Base-by-base conservation (phyloP, 169 alveolate genomes). In the Cryptosporidium tyzzeri region DNA sequence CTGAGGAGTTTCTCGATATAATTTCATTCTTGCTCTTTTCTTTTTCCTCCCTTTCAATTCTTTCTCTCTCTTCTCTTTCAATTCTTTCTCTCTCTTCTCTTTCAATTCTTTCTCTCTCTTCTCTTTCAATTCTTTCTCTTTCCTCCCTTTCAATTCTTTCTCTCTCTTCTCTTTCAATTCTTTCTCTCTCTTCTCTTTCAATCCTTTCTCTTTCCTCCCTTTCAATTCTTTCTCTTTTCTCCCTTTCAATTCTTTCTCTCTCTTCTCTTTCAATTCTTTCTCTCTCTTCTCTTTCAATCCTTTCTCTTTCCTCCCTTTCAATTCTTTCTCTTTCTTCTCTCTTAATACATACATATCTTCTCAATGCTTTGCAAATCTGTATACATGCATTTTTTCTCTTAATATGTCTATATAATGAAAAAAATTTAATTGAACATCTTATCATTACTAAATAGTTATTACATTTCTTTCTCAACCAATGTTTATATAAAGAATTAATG, bases 401-500 rank as follows among this genome's bases (percentile, higher is more conserved):
- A 41, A 80, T 65, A 62, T 80, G 29, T 33, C 45, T 80, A 35
- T 44, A 44, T 26, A 41, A 6, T 31, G 35, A 18, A 41, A 61
- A 48, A 26, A 80, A 37, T 48, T 61, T 80, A 21, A 62, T 12
- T 14, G 75, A 80, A 31, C 80, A 80, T 31, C 51, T 80, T 23
- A 80, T 26, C 75, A 80, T 62, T 18, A n/a, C 39, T 80, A 61
- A 65, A 35, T 80, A 80, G 62, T 80, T 80, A 5, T 16, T 31
- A 62, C 80, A 80, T 16, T 55, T 59, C 44, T 53, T 80, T 33
- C 62, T 80, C 23, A 80, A 29, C 89, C 89, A 80, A 48, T 86
- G 69, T 84, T 84, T 67, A 37, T 92, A 74, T 62, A 61, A 53
- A 70, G 50, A 86, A 91, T 85, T 53, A 70, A 92, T 67, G 69